phyloP scores from a whole-genome alignment of 768 basidiomycete genomes.

The Infundibulicybe gibba region DNA sequence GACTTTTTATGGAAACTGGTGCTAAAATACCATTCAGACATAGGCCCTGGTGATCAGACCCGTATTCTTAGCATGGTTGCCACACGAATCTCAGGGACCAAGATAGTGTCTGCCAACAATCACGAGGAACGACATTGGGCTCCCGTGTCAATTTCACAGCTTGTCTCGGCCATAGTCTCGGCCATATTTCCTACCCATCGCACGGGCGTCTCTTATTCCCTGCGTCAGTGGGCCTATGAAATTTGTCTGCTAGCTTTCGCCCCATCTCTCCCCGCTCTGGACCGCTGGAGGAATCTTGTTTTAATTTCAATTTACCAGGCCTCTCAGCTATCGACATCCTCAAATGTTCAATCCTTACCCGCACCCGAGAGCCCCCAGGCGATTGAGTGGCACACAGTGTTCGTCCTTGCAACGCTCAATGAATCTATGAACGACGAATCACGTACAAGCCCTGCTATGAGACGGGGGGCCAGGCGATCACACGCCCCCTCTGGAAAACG shows the following conservation, averaged over 20 bases:
- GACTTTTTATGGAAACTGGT: constrained; percentile 39
- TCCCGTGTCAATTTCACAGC: constrained; percentile 7
- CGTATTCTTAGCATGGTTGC: constrained; percentile 30
- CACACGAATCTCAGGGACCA: constrained; percentile 22
- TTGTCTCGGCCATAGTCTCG: constrained; percentile 15
- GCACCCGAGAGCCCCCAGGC: background rate
- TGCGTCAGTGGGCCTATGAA: constrained; percentile 19
- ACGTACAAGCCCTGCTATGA: background rate
- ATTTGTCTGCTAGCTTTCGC: constrained; percentile 23
- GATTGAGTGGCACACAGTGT: constrained; percentile 38
- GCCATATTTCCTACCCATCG: constrained; percentile 18
- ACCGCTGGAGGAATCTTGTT: constrained; percentile 35
- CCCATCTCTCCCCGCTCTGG: constrained; percentile 17
- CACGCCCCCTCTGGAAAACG: constrained; percentile 32
- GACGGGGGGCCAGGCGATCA: constrained; percentile 14
- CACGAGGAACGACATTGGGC: too few relatives aligned
- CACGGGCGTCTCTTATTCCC: constrained; percentile 1
- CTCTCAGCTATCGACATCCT: constrained; percentile 2
- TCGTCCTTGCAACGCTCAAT: constrained; percentile 36
- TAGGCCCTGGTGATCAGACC: constrained; percentile 24
- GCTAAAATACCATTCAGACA: constrained; percentile 16
- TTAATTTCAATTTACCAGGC: constrained; percentile 29
- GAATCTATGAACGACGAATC: constrained; percentile 1
- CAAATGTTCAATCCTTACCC: background rate
- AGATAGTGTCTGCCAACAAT: too few relatives aligned